These are phyloP conservation scores for Xylariales sp. DNA, from an alignment of 2,329 filamentous ascomycete genomes.

Conservation along the genomic window DNA sequence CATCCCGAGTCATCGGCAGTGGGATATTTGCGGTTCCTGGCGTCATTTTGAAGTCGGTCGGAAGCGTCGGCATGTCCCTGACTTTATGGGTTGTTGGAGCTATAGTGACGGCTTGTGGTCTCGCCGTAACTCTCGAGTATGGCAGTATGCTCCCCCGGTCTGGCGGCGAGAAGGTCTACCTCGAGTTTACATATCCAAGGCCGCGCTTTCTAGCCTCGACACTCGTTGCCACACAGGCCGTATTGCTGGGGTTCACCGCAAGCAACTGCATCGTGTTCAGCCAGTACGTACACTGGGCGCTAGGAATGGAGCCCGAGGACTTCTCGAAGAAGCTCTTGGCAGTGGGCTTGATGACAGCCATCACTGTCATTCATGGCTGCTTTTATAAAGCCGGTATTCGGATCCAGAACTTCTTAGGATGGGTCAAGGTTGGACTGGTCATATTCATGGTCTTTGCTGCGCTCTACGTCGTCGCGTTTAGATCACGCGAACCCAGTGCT, in stretches of 20 bases:
- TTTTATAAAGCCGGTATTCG: conserved; percentile 53
- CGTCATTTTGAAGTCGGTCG: conserved; percentile 60
- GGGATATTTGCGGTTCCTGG: conserved; percentile 71
- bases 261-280: conserved; percentile 6
- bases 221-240: background rate
- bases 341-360: conserved; percentile 47
- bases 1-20: conserved; percentile 64
- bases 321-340: conserved; percentile 51
- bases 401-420: conserved; percentile 58
- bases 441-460: conserved; percentile 58
- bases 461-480: conserved; percentile 51
- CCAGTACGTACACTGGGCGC: background rate
- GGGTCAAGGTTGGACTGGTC: conserved; percentile 57
- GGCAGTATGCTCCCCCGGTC: conserved; percentile 67
- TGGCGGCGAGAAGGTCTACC: conserved; percentile 65
- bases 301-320: conserved; percentile 37
- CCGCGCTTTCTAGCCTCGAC: conserved; percentile 1
- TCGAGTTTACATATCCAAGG: conserved; percentile 62
- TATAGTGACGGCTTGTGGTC: conserved; percentile 54
- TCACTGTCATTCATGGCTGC: conserved; percentile 56
- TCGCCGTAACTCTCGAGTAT: conserved; percentile 61
- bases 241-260: background rate
- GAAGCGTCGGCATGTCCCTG: conserved; percentile 61
- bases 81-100: conserved; percentile 60
- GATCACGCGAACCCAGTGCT: conserved; percentile 18